Percentiles rank a stretch among this genome's conserved stretches.
phyloP scores from a whole-genome alignment of 768 basidiomycete species.

The Leccinum broughii region DNA sequence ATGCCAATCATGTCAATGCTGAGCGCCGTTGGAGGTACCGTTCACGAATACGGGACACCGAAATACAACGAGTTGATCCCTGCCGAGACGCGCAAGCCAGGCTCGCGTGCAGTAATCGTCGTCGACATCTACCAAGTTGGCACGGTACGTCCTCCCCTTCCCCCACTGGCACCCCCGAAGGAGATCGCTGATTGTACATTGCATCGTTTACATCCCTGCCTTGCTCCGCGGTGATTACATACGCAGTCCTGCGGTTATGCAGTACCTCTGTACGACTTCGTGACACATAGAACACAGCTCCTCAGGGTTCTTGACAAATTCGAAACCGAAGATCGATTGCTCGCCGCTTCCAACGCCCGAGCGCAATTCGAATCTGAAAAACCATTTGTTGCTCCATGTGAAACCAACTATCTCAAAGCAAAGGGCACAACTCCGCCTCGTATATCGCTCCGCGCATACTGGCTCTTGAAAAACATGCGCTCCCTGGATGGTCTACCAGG shows the following conservation, averaged over 20 bases:
- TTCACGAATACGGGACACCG: conserved; percentile 61
- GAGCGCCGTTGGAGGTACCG: conserved; percentile 42
- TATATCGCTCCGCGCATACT: conserved; percentile 53
- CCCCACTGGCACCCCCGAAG: background rate
- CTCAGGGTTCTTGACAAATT: conserved; percentile 41
- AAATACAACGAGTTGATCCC: conserved; percentile 60
- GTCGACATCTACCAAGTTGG: conserved; percentile 58
- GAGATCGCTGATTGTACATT: background rate
- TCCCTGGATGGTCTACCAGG: conserved; percentile 63
- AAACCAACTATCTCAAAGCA: conserved; percentile 10
- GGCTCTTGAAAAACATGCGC: conserved; percentile 46
- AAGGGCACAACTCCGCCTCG: conserved; percentile 6
- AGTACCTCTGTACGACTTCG: conserved; percentile 62
- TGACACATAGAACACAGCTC: conserved; percentile 53
- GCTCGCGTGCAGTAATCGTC: conserved; percentile 60
- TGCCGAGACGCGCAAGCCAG: conserved; percentile 45
- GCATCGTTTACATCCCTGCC: background rate
- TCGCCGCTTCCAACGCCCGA: background rate
- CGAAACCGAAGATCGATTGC: conserved; percentile 42
- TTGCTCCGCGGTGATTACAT: background rate
- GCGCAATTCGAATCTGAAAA: background rate
- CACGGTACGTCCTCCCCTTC: conserved; percentile 36
- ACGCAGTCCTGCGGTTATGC: conserved; percentile 65
- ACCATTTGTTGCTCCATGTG: background rate
- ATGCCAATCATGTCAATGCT: background rate